Conservation (phyloP, 148 eudicot genomes). For the Vaccinium darrowii region DNA sequence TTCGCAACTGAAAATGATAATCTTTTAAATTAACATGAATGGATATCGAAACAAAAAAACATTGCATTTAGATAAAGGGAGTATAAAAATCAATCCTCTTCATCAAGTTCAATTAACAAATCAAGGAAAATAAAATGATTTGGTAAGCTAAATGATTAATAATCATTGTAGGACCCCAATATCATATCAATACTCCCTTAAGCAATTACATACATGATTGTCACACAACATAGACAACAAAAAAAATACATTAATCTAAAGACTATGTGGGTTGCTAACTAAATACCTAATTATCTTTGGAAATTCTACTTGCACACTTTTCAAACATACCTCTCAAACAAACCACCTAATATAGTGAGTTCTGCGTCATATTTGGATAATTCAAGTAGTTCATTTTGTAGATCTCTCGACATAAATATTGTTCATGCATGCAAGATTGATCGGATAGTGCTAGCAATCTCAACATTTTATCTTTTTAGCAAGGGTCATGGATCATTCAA, state of each 20-base stretch:
- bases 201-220: background rate
- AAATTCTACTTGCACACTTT: too few species aligned
- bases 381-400: too few species aligned
- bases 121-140: background rate
- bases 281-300: background rate
- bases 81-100: background rate
- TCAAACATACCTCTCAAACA: too few species aligned
- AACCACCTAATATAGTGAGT: too few species aligned
- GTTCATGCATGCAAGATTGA: too few species aligned
- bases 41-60: background rate
- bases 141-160: slow-evolving; percentile 4
- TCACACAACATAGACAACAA: background rate
- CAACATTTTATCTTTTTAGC: too few species aligned
- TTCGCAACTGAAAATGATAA: too few species aligned
- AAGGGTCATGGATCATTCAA: too few species aligned
- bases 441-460: too few species aligned
- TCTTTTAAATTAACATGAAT: too few species aligned
- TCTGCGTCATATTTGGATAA: too few species aligned
- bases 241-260: background rate
- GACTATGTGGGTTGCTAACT: background rate
- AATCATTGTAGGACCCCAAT: background rate
- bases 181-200: background rate
- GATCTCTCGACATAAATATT: too few species aligned
- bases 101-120: background rate
- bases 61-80: background rate